These are phyloP conservation scores for Grammothele lineata DNA, from an alignment of 768 basidiomycete species.

Conservation along the genomic window DNA sequence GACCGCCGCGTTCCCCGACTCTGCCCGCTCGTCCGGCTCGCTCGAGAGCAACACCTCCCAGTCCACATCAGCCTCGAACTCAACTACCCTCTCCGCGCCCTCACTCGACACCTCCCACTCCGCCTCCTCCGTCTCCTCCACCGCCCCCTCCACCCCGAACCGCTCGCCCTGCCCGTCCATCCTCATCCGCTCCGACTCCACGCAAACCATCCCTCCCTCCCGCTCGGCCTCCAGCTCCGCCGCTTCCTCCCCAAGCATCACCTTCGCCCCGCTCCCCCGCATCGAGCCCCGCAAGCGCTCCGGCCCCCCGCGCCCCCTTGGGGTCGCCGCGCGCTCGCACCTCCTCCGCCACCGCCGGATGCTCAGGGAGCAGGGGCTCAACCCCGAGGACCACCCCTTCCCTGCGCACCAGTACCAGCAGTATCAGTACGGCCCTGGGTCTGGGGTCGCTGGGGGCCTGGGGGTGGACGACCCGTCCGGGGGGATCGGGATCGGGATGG, in stretches of 20 bases:
- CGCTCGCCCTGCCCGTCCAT: conserved; percentile 15
- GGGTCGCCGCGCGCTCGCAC: conserved; percentile 33
- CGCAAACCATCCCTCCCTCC: conserved; percentile 15
- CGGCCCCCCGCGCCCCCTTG: conserved; percentile 27
- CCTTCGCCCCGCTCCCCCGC: conserved; percentile 33
- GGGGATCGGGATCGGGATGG: background rate
- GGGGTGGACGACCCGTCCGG: conserved; percentile 2
- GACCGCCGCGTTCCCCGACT: background rate
- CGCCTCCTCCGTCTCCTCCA: background rate
- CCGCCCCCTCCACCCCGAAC: conserved; percentile 7
- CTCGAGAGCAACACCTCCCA: conserved; percentile 3
- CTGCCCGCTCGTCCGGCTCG: conserved; percentile 14
- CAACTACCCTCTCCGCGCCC: conserved; percentile 1
- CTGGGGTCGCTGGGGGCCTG: conserved; percentile 1
- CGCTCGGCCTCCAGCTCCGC: conserved; percentile 1
- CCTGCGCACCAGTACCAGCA: too few species aligned
- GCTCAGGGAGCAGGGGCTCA: conserved; percentile 17
- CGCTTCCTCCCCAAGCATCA: conserved; percentile 18
- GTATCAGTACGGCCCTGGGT: conserved; percentile 7
- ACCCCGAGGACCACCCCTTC: conserved; percentile 6
- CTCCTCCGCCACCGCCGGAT: conserved; percentile 28
- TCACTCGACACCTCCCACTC: conserved; percentile 4
- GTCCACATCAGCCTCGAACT: background rate
- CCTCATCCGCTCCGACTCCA: conserved; percentile 16
- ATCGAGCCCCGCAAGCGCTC: conserved; percentile 29